phyloP scores from a whole-genome alignment of 768 basidiomycete species.

The Kockovaella imperatae region DNA sequence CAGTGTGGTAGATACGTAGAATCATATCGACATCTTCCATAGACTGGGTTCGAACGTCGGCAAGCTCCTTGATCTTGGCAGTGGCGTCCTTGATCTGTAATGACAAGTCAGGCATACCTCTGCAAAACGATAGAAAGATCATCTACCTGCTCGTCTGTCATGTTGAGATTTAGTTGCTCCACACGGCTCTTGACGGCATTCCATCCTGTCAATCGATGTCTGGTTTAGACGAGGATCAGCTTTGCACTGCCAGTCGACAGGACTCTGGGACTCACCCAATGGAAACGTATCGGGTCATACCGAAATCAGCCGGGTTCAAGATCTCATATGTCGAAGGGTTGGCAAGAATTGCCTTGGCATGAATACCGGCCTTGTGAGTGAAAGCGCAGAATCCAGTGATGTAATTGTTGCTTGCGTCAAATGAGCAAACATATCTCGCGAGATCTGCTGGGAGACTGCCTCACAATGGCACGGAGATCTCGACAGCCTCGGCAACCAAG shows the following conservation, averaged over 20 bases:
- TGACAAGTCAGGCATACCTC: background rate
- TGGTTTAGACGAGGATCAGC: slow-evolving; percentile 36
- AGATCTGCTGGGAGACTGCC: background rate
- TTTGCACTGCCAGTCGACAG: background rate
- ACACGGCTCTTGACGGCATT: slow-evolving; percentile 99
- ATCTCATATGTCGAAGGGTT: slow-evolving; percentile 99
- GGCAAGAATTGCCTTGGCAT: slow-evolving; percentile 98
- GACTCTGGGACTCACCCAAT: slow-evolving; percentile 54
- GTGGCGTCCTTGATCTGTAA: slow-evolving; percentile 91
- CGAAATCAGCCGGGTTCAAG: slow-evolving; percentile 98
- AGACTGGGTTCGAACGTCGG: slow-evolving; percentile 93
- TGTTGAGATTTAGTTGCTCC: slow-evolving; percentile 82
- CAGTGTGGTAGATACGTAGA: slow-evolving; percentile 89
- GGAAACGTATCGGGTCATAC: slow-evolving; percentile 92
- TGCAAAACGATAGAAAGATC: background rate
- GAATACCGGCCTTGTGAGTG: slow-evolving; percentile 99
- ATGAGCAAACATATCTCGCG: background rate
- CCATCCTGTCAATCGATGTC: slow-evolving; percentile 95
- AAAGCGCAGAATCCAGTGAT: slow-evolving; percentile 96
- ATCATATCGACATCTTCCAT: slow-evolving; percentile 99
- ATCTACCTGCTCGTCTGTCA: slow-evolving; percentile 79
- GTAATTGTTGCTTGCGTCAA: slow-evolving; percentile 45
- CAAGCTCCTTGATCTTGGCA: slow-evolving; percentile 98
- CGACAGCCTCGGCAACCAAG: slow-evolving; percentile 95
- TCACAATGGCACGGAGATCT: slow-evolving; percentile 86